Evolutionary conservation across 768 basidiomycete genomes (phyloP), one percentile per base, ranked within the genome.

Genomic region (Suillus hirtellus): DNA sequence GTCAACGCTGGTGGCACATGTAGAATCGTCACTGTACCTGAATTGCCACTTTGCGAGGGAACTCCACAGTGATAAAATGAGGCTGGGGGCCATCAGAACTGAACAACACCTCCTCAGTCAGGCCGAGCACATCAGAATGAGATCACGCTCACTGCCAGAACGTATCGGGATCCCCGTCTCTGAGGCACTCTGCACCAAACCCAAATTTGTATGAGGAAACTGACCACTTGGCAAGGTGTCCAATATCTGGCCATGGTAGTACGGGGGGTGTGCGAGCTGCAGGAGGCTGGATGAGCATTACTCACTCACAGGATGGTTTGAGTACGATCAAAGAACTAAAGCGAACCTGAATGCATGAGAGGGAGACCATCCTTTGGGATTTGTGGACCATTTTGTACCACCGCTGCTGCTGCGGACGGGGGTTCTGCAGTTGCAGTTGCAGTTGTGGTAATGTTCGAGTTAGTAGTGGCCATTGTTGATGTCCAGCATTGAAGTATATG

Each of bases 131-230:
- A 31, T 27, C 19, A 17, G 3, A 31, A 60, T 1, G 44, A 59
- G 21, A 60, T 56, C 35, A 44, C 9, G 83, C 94, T 75, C 75
- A 99, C 96, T 99, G 97, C 97, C 97, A 99, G 73, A 98, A 96
- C 0, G 96, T 98, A 46, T 92, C 89, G 37, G 92, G 89, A 71
- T 96, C 91, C 40, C 86, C 85, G 69, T 98, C 96, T 34, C 88
- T 83, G 50, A 99, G 80, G 75, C 95, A 95, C 72, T 97, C 95
- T 44, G 94, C 88, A 9, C 96, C 95, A 73, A 96, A 98, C 1
- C 96, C 96, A 66, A 96, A 97, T 75, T 99, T 99, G 78, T 86
- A 94, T 0, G 92, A 95, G 14, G 96, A 98, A 3, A 99, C 96
- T 12, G 93, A 90, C 97, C 96, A 99, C 69, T 90, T 90, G 50